Conservation (phyloP, 306 rosid species). For the Castanopsis chinensis region DNA sequence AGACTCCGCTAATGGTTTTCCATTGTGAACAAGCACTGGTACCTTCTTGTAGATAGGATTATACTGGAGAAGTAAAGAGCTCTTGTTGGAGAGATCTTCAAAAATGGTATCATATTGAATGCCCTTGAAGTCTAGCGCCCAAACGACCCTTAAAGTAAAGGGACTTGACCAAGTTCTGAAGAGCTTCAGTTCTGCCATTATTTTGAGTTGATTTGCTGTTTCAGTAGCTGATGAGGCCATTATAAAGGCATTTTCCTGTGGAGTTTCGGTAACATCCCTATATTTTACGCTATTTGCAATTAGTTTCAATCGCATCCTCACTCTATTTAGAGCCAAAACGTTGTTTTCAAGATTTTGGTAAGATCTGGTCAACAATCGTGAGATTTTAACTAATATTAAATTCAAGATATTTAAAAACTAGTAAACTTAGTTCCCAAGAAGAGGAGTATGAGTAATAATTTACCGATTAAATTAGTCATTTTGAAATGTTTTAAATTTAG, state of each 20-base stretch:
- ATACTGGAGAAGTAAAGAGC: conserved; percentile 30
- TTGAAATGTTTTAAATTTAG: too few relatives aligned
- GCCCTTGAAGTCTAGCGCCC: conserved; percentile 42
- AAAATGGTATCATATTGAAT: conserved; percentile 21
- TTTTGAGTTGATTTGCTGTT: neutral
- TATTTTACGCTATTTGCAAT: neutral
- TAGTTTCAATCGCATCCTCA: too few relatives aligned
- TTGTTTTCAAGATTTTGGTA: too few relatives aligned
- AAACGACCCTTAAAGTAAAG: conserved; percentile 26
- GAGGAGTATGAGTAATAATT: too few relatives aligned
- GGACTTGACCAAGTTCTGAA: conserved; percentile 35
- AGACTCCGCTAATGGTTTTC: conserved; percentile 28
- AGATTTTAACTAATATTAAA: too few relatives aligned
- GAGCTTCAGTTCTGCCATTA: conserved; percentile 25
- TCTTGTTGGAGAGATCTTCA: conserved; percentile 40
- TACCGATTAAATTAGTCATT: too few relatives aligned
- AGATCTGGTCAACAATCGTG: too few relatives aligned
- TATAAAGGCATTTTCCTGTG: neutral
- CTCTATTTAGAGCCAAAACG: too few relatives aligned
- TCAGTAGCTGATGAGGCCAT: neutral
- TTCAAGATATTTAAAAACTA: too few relatives aligned
- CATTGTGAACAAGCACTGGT: conserved; percentile 36
- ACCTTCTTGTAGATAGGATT: conserved; percentile 29
- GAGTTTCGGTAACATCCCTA: neutral
- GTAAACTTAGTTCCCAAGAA: too few relatives aligned